Evolutionary conservation across 2,329 filamentous ascomycete species (phyloP).

Genomic region (Pseudogymnoascus pannorum): DNA sequence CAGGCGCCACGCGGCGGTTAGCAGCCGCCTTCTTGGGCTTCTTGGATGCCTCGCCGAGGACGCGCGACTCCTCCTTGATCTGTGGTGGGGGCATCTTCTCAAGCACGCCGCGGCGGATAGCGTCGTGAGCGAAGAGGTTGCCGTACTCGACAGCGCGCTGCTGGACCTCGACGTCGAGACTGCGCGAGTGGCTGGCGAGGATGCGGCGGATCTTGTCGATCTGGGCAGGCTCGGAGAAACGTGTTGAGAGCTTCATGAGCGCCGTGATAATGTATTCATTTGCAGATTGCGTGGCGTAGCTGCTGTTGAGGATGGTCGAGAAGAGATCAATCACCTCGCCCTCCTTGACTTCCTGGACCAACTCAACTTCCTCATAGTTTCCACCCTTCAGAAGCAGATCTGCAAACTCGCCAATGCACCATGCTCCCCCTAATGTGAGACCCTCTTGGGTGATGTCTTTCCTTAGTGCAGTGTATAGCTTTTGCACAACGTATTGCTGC

Average conservation of each 20-base stretch:
- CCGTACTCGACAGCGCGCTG: constrained; percentile 92
- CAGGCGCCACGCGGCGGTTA: constrained; percentile 67
- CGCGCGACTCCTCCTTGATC: constrained; percentile 89
- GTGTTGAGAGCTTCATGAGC: constrained; percentile 87
- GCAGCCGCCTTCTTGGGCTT: constrained; percentile 57
- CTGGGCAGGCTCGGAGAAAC: constrained; percentile 76
- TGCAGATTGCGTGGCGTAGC: constrained; percentile 82
- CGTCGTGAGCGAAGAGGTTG: constrained; percentile 86
- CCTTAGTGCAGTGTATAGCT: constrained; percentile 82
- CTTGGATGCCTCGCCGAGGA: constrained; percentile 72
- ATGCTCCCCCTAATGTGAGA: constrained; percentile 83
- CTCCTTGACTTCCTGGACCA: constrained; percentile 74
- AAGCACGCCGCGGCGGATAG: constrained; percentile 79
- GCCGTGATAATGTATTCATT: constrained; percentile 96
- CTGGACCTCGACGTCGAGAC: constrained; percentile 90
- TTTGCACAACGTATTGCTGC: constrained; percentile 94
- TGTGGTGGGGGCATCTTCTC: constrained; percentile 98
- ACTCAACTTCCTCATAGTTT: constrained; percentile 88
- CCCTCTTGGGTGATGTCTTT: constrained; percentile 98
- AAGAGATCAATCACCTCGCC: constrained; percentile 91
- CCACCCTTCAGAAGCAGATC: constrained; percentile 83
- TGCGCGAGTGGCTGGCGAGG: constrained; percentile 70
- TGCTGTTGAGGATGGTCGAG: constrained; percentile 84
- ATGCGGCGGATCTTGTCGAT: constrained; percentile 77
- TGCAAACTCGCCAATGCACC: constrained; percentile 97